Evolutionary conservation across 768 basidiomycete genomes (phyloP).

Genomic region (Exidia glandulosa): DNA sequence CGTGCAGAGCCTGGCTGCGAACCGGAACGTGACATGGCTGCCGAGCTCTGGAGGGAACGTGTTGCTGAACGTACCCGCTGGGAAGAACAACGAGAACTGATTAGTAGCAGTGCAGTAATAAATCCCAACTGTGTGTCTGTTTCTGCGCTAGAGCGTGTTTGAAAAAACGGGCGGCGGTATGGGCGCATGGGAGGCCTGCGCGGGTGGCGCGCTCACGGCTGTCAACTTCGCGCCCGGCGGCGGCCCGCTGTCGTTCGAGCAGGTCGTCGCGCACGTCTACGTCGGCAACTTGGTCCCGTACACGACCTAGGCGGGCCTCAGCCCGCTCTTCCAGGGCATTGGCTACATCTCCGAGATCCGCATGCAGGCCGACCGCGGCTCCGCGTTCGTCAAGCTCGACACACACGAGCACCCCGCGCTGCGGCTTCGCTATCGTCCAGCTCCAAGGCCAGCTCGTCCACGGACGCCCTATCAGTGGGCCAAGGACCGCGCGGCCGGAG

Average conservation of each 20-base stretch:
- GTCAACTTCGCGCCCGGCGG: slow-evolving; percentile 69
- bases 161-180: too few species aligned
- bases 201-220: slow-evolving; percentile 67
- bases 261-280: slow-evolving; percentile 92
- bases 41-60: slow-evolving; percentile 74
- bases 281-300: slow-evolving; percentile 98
- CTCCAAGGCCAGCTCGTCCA: slow-evolving; percentile 96
- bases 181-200: too few species aligned
- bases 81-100: slow-evolving; percentile 15
- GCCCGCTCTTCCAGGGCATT: slow-evolving; percentile 96
- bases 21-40: slow-evolving; percentile 82
- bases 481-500: slow-evolving; percentile 78
- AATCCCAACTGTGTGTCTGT: too few species aligned
- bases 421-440: slow-evolving; percentile 96
- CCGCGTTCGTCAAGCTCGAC: slow-evolving; percentile 97
- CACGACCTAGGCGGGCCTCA: slow-evolving; percentile 93
- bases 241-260: slow-evolving; percentile 81
- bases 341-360: slow-evolving; percentile 98
- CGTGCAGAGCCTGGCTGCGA: slow-evolving; percentile 67
- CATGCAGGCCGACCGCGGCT: slow-evolving; percentile 98
- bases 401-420: slow-evolving; percentile 97
- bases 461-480: slow-evolving; percentile 97
- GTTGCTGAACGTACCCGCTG: slow-evolving; percentile 67
- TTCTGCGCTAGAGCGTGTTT: too few species aligned
- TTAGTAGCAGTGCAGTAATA: neutral